A percentile compares a stretch with the other conserved stretches of the same genome.
phyloP scores from a whole-genome alignment of 2,329 filamentous ascomycete species.

The Trichoderma cornu-damae region DNA sequence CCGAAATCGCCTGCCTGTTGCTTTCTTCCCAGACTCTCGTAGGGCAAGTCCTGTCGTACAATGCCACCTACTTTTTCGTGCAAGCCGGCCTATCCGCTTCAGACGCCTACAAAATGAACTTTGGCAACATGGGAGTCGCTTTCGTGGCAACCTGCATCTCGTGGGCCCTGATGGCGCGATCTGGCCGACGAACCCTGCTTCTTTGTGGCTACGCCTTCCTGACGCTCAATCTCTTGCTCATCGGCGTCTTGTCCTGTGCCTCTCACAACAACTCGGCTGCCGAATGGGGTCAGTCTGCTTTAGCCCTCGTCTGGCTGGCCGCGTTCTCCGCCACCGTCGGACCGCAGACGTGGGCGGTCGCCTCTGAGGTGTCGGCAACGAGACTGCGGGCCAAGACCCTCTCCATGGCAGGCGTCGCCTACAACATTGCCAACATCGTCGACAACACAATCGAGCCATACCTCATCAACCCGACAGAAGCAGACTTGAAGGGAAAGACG shows the following conservation, averaged over 20 bases:
- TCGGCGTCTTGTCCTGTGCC: constrained; percentile 15
- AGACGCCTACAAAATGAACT: constrained; percentile 31
- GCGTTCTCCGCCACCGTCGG: constrained; percentile 17
- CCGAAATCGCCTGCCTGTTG: constrained; percentile 36
- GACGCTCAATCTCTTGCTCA: constrained; percentile 14
- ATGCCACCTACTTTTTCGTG: constrained; percentile 40
- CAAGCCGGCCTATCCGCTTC: constrained; percentile 31
- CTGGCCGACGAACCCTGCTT: constrained; percentile 16
- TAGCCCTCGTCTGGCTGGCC: constrained; percentile 20
- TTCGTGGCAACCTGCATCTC: constrained; percentile 18
- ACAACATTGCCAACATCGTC: constrained; percentile 23
- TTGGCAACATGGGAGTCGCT: constrained; percentile 38
- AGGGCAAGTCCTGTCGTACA: constrained; percentile 36
- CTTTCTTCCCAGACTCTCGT: constrained; percentile 34
- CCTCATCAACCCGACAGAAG: constrained; percentile 32
- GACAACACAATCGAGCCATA: constrained; percentile 28
- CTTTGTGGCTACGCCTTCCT: constrained; percentile 12
- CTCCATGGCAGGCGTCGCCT: constrained; percentile 23
- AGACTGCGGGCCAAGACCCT: constrained; percentile 23
- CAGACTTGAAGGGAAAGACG: constrained; percentile 33
- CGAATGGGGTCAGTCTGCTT: constrained; percentile 21
- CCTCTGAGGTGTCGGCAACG: constrained; percentile 17
- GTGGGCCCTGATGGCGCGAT: constrained; percentile 16
- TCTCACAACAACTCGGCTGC: constrained; percentile 6
- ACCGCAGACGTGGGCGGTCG: constrained; percentile 19